Evolutionary conservation across 1,139 yeast species (phyloP).

Genomic region (Candida tunisiensis): DNA sequence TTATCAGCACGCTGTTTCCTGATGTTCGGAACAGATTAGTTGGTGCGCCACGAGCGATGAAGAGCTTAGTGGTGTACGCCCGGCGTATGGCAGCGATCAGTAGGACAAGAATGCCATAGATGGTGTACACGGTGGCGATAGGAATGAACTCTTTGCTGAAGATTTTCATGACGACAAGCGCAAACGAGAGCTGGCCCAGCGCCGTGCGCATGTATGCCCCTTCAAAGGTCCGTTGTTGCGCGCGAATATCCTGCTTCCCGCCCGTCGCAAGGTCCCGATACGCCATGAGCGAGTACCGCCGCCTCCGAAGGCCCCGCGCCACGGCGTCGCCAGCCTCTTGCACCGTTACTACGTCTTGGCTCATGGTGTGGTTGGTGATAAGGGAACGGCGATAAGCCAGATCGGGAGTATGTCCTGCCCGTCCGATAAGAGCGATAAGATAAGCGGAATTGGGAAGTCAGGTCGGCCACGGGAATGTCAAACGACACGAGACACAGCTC

Average conservation of each 20-base stretch:
- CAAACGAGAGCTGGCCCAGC: slow-evolving; percentile 20
- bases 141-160: slow-evolving; percentile 22
- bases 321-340: no score
- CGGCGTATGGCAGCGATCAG: slow-evolving; percentile 17
- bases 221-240: slow-evolving; percentile 25
- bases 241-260: slow-evolving; percentile 13
- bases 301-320: no score
- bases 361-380: no score
- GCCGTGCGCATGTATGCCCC: slow-evolving; percentile 27
- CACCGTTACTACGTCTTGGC: no score
- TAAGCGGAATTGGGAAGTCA: no score
- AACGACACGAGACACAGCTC: no score
- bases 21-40: slow-evolving; percentile 5
- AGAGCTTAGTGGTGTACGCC: slow-evolving; percentile 6
- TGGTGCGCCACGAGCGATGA: slow-evolving; percentile 7
- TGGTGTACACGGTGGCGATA: slow-evolving; percentile 21
- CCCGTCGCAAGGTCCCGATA: slow-evolving; percentile 4
- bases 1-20: slow-evolving; percentile 16
- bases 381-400: no score
- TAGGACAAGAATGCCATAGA: slow-evolving; percentile 20
- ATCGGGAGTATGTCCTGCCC: no score
- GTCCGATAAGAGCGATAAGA: no score
- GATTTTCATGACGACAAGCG: slow-evolving; percentile 20
- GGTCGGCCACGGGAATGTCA: no score
- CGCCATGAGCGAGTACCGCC: no score